These are phyloP conservation scores for Diplogelasinospora grovesii DNA, from an alignment of 495 filamentous ascomycete genomes.

Conservation along the genomic window DNA sequence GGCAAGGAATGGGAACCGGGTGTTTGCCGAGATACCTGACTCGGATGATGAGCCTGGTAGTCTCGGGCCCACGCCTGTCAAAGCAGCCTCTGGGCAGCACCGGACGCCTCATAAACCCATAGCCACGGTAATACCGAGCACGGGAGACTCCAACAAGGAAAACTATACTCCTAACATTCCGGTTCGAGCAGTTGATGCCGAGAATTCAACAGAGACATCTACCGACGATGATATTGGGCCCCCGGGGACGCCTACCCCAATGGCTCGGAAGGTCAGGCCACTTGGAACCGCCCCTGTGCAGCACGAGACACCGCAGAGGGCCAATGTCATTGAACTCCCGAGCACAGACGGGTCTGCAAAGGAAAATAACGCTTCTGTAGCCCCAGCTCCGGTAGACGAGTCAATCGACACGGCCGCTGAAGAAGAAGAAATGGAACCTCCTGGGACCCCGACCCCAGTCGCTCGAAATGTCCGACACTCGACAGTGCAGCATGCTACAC, in stretches of 20 bases:
- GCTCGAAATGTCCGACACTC: conserved; percentile 7
- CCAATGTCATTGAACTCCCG: too few species aligned
- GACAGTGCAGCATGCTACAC: too few species aligned
- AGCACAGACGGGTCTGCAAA: too few species aligned
- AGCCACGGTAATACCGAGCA: too few species aligned
- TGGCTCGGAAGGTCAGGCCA: not conserved
- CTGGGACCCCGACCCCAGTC: conserved; percentile 13
- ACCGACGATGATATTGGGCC: not conserved
- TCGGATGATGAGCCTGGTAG: conserved; percentile 33
- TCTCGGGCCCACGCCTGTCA: conserved; percentile 18
- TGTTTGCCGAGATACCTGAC: conserved; percentile 31
- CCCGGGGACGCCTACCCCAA: conserved; percentile 4
- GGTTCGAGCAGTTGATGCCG: not conserved
- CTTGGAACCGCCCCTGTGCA: conserved; percentile 1
- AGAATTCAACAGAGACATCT: not conserved
- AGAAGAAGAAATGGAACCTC: too few species aligned
- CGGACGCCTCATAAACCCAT: not conserved
- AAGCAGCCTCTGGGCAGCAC: not conserved
- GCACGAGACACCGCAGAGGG: too few species aligned
- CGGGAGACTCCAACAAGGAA: too few species aligned
- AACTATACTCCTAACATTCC: too few species aligned
- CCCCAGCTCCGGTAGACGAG: too few species aligned
- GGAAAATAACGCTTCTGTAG: too few species aligned
- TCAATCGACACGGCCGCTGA: too few species aligned
- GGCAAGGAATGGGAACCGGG: conserved; percentile 5